Evolutionary conservation across 1,139 yeast genomes (phyloP), one percentile per base, ranked within the genome.

Genomic region (Casaregolazyma suthepensis): DNA sequence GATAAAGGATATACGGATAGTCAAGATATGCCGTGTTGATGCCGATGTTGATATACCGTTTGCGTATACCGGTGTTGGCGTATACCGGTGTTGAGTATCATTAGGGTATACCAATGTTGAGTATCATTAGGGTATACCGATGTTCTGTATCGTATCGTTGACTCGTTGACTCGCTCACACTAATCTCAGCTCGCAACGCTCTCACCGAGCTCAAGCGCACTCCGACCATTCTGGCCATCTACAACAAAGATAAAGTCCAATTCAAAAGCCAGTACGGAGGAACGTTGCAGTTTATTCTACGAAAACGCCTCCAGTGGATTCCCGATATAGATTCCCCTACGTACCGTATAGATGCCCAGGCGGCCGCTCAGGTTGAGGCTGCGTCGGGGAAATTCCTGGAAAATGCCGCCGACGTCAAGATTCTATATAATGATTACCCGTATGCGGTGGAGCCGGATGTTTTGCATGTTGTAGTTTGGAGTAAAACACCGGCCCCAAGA

Each of bases 391-490:
- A 45, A 29, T 63, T 66, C 46, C 60, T 72, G 38, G 66, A 58
- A 5, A 56, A 61, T 40, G 50, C 57, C 10, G 29, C 55, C 1
- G 77, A 74, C 54, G 57, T 71, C 47, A 69, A 65, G 55, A 67
- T 74, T 22, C 59, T 73, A 19, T 56, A 51, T 43, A 74, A 74
- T 54, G 76, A 73, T 54, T 74, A 71, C 55, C 75, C 77, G 2
- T 74, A 74, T 54, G 72, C 70, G 17, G 62, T 73, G 35, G 74
- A 67, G 43, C 57, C 60, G 2, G 69, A 69, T 2, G 65, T 74
- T 23, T 57, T 59, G 3, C 77, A 74, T 57, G 57, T 73, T 6
- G 75, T 73, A 5, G 75, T 74, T 12, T 74, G 77, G 77, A 57
- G 71, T 9, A 66, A 69, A 51, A 63, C 69, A 1, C 58, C 61